These are phyloP conservation scores for Aureobasidium sp. DNA, from an alignment of 2,329 filamentous ascomycete genomes.

Conservation along the genomic window DNA sequence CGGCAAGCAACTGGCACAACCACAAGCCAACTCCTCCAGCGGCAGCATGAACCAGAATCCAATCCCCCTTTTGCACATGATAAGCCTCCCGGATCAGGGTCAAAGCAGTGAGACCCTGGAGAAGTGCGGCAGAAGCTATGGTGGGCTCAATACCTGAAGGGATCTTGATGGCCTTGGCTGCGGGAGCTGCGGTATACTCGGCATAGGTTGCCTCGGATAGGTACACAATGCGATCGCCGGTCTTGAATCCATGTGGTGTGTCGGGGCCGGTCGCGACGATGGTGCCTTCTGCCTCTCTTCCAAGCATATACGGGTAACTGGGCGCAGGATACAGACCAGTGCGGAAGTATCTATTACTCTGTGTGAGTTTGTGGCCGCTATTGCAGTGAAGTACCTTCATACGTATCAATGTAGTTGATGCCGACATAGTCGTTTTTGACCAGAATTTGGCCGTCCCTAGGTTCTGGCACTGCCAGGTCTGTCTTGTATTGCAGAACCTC, in stretches of 20 bases:
- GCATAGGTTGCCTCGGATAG: conserved; percentile 50
- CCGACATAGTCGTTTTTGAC: conserved; percentile 74
- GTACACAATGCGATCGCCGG: conserved; percentile 66
- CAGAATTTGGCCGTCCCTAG: conserved; percentile 62
- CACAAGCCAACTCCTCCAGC: conserved; percentile 73
- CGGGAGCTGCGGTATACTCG: conserved; percentile 50
- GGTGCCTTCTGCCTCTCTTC: conserved; percentile 69
- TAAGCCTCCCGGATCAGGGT: conserved; percentile 69
- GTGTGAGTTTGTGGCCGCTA: not conserved
- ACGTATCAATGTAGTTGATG: conserved; percentile 85
- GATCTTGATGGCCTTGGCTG: conserved; percentile 51
- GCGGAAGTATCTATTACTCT: conserved; percentile 61
- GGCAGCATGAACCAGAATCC: conserved; percentile 76
- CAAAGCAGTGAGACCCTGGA: conserved; percentile 78
- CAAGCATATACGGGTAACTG: conserved; percentile 63
- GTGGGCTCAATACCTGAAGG: conserved; percentile 55
- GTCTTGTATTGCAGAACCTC: conserved; percentile 65
- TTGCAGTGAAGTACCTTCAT: conserved; percentile 19
- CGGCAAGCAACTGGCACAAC: conserved; percentile 65
- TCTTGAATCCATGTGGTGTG: conserved; percentile 44
- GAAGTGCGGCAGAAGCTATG: conserved; percentile 57
- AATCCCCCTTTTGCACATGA: conserved; percentile 64
- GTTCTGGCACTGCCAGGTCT: conserved; percentile 61
- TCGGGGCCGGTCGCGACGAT: conserved; percentile 54
- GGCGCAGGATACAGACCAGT: conserved; percentile 68